Evolutionary conservation across 2,329 filamentous ascomycete genomes (phyloP).

Genomic region (Colletotrichum truncatum): DNA sequence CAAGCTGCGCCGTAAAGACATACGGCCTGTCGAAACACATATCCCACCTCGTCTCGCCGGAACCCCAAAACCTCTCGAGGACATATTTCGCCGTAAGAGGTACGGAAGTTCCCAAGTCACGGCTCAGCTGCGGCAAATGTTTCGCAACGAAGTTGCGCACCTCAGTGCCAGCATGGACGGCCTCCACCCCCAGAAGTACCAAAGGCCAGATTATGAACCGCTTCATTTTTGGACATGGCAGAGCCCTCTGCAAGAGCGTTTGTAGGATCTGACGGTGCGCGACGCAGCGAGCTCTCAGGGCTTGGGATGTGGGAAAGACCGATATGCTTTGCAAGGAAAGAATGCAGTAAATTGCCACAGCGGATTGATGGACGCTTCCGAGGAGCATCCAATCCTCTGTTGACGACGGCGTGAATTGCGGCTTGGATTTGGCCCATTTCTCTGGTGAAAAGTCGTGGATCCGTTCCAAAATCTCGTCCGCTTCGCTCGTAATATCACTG

Average conservation of each 20-base stretch:
- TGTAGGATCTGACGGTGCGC: background rate
- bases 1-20: constrained; percentile 30
- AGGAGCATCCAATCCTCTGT: constrained; percentile 37
- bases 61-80: constrained; percentile 6
- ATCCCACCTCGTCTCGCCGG: constrained; percentile 8
- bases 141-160: background rate
- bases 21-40: constrained; percentile 16
- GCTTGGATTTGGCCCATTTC: constrained; percentile 41
- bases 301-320: constrained; percentile 33
- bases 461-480: background rate
- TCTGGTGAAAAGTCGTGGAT: constrained; percentile 40
- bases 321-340: constrained; percentile 44
- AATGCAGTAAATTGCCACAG: constrained; percentile 46
- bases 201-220: constrained; percentile 10
- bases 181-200: constrained; percentile 5
- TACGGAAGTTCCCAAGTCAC: background rate
- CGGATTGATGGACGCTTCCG: constrained; percentile 39
- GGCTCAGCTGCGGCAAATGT: constrained; percentile 5
- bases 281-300: background rate
- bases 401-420: constrained; percentile 34
- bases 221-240: background rate
- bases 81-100: constrained; percentile 1
- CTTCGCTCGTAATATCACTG: constrained; percentile 16
- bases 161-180: background rate
- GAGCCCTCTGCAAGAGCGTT: background rate